phyloP scores from a whole-genome alignment of 371 early-diverging fungal genomes.

The Funneliformis caledonium region DNA sequence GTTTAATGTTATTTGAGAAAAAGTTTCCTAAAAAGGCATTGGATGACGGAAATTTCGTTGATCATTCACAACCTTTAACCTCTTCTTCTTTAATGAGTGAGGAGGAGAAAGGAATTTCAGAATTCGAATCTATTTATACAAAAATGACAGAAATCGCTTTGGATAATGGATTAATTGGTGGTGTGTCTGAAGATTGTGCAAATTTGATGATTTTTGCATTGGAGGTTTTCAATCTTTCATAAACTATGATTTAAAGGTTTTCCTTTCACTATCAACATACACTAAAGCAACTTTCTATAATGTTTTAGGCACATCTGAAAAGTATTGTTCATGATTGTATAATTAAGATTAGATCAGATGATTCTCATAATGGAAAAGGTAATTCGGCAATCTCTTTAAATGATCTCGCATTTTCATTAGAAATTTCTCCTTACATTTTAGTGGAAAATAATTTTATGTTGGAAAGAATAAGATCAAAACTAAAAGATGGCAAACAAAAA shows the following conservation, averaged over 20 bases:
- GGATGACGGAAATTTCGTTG: neutral
- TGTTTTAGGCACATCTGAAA: neutral
- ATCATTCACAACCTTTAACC: neutral
- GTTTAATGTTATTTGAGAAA: neutral
- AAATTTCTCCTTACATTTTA: constrained; percentile 14
- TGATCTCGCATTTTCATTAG: constrained; percentile 26
- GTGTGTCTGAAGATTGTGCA: constrained; percentile 10
- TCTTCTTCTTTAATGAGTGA: neutral
- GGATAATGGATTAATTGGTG: constrained; percentile 19
- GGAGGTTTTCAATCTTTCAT: neutral
- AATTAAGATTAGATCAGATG: neutral
- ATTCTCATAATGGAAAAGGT: neutral
- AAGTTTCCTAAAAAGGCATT: neutral
- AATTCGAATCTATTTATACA: neutral
- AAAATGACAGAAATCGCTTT: constrained; percentile 16
- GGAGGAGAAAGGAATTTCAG: neutral
- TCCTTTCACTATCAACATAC: neutral
- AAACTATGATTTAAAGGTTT: neutral
- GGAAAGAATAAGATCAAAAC: neutral
- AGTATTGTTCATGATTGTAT: constrained; percentile 10
- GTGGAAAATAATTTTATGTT: neutral
- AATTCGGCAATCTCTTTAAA: constrained; percentile 7
- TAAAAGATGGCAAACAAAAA: no score
- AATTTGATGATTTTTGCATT: constrained; percentile 13
- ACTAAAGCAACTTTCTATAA: neutral